Evolutionary conservation across 352 stramenopile species (phyloP), one percentile per base, ranked within the genome.

Genomic region (Pythium rishiriense): DNA sequence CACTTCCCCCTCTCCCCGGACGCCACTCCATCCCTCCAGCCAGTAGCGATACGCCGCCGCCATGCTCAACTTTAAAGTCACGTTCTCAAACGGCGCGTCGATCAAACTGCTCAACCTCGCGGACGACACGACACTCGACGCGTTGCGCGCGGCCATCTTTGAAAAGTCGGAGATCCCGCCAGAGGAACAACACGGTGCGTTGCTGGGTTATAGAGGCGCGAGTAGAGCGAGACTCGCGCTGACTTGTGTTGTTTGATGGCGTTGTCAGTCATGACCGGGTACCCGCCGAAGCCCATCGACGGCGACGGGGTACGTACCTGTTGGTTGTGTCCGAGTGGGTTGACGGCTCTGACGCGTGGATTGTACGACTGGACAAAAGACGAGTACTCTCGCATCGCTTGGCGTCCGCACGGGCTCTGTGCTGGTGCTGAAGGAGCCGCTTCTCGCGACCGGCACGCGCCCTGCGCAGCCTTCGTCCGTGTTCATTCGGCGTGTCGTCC

Each of bases 221-320:
- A 6, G 31, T 11, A 11, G 31, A 37, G 11, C 11, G 6, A 11
- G 31, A 11, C 31, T 6, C 11, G 31, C 31, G 6, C 11, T 41
- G 35, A 41, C 17, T 41, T 17, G 5, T 41, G 35, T 14, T 41
- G 9, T 15, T 4, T 41, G 35, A 41, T 41, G 31, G n/a, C n/a
- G n/a, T n/a, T 35, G 31, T 35, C 10, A 94, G 85, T 94, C 39
- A 87, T 94, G 79, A 77, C 74, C 3, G 85, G 85, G 15, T 94
- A 83, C 68, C 85, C 85, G 15, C 85, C 83, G 5, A 91, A 90
- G 66, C 61, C 64, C 21, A 76, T 93, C 24, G 73, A 85, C 21
- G 85, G 81, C 28, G 74, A 75, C 14, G 79, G 78, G 54, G 81
- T 90, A 74, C 55, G 75, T 78, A 19, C n/a, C n/a, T n/a, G n/a